These are phyloP conservation scores for Sporothrix luriei DNA, from an alignment of 2,329 filamentous ascomycete species.

Conservation along the genomic window DNA sequence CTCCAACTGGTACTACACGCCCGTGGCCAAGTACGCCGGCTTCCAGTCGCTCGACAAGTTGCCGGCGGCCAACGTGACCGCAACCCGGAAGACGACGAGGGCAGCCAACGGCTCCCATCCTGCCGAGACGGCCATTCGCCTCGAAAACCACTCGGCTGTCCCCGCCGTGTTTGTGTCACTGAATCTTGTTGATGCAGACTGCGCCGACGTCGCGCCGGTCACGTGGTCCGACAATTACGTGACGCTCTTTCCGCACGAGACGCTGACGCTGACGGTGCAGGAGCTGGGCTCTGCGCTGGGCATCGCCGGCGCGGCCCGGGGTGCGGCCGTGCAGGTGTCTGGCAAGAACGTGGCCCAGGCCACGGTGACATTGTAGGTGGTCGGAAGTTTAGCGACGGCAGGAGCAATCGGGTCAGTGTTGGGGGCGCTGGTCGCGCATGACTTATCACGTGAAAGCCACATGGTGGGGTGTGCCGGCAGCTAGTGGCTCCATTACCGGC, in stretches of 20 bases:
- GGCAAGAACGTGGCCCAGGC: constrained; percentile 39
- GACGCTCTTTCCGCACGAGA: constrained; percentile 61
- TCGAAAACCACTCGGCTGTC: constrained; percentile 55
- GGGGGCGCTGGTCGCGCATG: too few relatives aligned
- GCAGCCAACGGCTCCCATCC: neutral
- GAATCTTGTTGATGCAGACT: constrained; percentile 50
- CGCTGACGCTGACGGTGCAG: constrained; percentile 46
- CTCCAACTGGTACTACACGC: constrained; percentile 63
- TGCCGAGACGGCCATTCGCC: constrained; percentile 15
- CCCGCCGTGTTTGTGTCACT: constrained; percentile 63
- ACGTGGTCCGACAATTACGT: constrained; percentile 66
- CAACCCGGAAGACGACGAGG: constrained; percentile 30
- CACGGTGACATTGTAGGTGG: neutral
- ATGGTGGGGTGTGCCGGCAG: too few relatives aligned
- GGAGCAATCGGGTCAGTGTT: too few relatives aligned
- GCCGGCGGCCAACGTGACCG: constrained; percentile 44
- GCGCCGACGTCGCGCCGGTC: constrained; percentile 54
- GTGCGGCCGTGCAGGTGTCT: constrained; percentile 38
- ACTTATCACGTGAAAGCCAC: too few relatives aligned
- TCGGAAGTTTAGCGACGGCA: too few relatives aligned
- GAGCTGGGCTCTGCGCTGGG: neutral
- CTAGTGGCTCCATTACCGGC: too few relatives aligned
- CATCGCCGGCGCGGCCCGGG: neutral
- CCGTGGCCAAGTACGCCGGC: constrained; percentile 55
- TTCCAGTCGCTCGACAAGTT: constrained; percentile 51